Percentiles rank a stretch among this genome's conserved stretches.
These are phyloP conservation scores for Lonicera japonica DNA, from an alignment of 129 eudicot genomes.

Conservation along the genomic window DNA sequence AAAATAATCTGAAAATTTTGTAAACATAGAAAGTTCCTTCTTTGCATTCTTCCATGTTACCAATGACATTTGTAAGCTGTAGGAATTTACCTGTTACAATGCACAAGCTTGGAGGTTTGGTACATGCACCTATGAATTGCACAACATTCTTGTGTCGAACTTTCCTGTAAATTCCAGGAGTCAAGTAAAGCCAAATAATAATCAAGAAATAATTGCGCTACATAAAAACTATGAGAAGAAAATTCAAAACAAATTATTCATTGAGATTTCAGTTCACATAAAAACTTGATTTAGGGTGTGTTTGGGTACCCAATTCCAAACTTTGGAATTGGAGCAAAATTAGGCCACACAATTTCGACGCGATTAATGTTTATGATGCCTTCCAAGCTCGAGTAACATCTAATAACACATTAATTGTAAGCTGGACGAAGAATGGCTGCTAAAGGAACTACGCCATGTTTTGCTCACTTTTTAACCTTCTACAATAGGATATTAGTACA, in stretches of 20 bases:
- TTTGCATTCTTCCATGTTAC: neutral
- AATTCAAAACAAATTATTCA: too few species aligned
- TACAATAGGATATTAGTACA: neutral
- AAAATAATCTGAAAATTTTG: too few species aligned
- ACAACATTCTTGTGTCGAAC: constrained; percentile 97
- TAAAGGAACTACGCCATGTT: neutral
- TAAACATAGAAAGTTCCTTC: neutral
- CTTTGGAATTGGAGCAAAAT: too few species aligned
- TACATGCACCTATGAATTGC: constrained; percentile 97
- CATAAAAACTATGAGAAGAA: neutral
- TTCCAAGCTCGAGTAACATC: too few species aligned
- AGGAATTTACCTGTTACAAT: constrained; percentile 73
- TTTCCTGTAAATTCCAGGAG: constrained; percentile 51
- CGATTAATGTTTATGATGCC: neutral
- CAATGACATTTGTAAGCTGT: neutral
- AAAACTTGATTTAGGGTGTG: too few species aligned
- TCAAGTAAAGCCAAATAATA: neutral
- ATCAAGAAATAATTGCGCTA: neutral
- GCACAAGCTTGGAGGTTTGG: constrained; percentile 89
- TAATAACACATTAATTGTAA: too few species aligned
- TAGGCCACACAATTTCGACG: too few species aligned
- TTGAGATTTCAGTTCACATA: too few species aligned
- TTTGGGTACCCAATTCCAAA: too few species aligned
- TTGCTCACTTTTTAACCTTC: neutral
- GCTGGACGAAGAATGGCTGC: constrained; percentile 1